Percentiles rank a stretch among this genome's conserved stretches.
These are phyloP conservation scores for Aquilaria sinensis DNA, from an alignment of 345 rosid species.

Conservation along the genomic window DNA sequence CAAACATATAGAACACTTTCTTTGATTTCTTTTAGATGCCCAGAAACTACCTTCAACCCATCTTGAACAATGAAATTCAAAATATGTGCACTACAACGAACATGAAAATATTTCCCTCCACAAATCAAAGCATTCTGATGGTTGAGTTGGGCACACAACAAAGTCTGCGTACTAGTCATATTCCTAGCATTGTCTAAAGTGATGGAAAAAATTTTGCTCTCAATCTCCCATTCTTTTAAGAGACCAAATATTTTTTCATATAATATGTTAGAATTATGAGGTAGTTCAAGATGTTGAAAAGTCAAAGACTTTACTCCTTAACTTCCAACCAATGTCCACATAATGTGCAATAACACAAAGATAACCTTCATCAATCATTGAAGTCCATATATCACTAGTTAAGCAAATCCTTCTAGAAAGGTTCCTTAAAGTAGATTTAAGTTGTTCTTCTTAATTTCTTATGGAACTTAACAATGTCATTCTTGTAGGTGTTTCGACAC, in stretches of 20 bases:
- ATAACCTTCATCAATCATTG: not conserved
- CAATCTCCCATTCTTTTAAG: not conserved
- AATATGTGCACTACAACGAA: not conserved
- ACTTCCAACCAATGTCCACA: not conserved
- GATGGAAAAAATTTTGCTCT: not conserved
- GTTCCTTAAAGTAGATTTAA: not conserved
- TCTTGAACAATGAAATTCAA: constrained; percentile 1
- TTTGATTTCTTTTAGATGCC: no score
- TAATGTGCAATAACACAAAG: constrained; percentile 8
- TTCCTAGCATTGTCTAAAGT: constrained; percentile 4
- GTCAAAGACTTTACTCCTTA: not conserved
- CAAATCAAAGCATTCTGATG: no score
- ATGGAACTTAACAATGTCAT: not conserved
- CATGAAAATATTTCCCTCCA: not conserved
- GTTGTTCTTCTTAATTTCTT: not conserved
- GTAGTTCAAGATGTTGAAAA: not conserved
- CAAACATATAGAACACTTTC: not conserved
- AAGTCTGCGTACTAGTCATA: not conserved
- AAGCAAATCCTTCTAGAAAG: constrained; percentile 2
- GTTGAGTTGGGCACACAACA: not conserved
- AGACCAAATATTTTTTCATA: not conserved
- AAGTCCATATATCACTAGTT: constrained; percentile 10
- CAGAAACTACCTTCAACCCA: not conserved
- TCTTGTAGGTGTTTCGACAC: no score
- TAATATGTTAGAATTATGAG: not conserved